Evolutionary conservation across 2,329 filamentous ascomycete genomes (phyloP).

Genomic region (Alternaria novae-zelandiae): DNA sequence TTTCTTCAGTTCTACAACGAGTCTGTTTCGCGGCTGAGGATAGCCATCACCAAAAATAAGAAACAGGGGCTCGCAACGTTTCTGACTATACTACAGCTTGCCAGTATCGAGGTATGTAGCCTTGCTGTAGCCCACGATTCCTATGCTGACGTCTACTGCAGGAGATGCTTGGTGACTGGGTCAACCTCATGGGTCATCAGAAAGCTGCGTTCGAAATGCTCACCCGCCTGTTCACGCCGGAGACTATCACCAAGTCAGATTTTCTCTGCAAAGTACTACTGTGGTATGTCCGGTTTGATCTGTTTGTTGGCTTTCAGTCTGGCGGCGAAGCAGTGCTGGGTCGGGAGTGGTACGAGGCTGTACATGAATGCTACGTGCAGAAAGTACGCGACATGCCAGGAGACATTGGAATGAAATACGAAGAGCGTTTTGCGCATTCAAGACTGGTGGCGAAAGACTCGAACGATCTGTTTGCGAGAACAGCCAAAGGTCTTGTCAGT

Average conservation of each 20-base stretch:
- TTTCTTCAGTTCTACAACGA: slow-evolving; percentile 92
- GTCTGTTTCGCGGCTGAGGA: slow-evolving; percentile 78
- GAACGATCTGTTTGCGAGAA: slow-evolving; percentile 75
- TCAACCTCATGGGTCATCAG: slow-evolving; percentile 90
- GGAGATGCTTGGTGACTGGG: slow-evolving; percentile 96
- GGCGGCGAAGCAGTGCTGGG: slow-evolving; percentile 76
- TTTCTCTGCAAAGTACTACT: slow-evolving; percentile 74
- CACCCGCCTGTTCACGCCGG: slow-evolving; percentile 76
- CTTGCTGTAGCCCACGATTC: neutral
- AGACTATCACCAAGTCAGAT: slow-evolving; percentile 73
- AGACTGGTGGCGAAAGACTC: slow-evolving; percentile 81
- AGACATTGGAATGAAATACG: slow-evolving; percentile 70
- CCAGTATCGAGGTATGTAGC: slow-evolving; percentile 81
- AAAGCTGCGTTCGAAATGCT: slow-evolving; percentile 86
- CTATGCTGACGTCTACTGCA: slow-evolving; percentile 48
- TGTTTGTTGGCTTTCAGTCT: slow-evolving; percentile 82
- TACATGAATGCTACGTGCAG: slow-evolving; percentile 67
- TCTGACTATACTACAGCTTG: slow-evolving; percentile 87
- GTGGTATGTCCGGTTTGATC: slow-evolving; percentile 93
- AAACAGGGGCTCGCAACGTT: slow-evolving; percentile 76
- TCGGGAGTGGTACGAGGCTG: slow-evolving; percentile 76
- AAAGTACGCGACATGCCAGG: slow-evolving; percentile 66
- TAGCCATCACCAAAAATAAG: slow-evolving; percentile 72
- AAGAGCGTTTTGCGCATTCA: slow-evolving; percentile 69
- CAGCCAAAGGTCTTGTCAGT: slow-evolving; percentile 68